Evolutionary conservation across 192 early-diverging fungal species (phyloP).

Genomic region (Umbelopsis sp.): DNA sequence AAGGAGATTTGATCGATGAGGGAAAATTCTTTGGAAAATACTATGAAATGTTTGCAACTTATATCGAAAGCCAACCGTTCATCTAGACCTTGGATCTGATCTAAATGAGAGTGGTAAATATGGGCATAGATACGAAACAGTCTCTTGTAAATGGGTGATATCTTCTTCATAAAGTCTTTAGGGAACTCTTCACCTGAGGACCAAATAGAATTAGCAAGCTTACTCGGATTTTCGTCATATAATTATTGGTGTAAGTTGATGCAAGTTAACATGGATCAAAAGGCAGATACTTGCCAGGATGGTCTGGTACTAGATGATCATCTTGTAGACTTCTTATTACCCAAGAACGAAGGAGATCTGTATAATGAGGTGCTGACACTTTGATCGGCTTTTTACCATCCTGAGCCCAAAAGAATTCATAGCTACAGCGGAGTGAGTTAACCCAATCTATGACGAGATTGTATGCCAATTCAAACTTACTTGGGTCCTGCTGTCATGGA

Average conservation of each 20-base stretch:
- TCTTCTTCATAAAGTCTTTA: slow-evolving; percentile 63
- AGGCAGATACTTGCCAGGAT: slow-evolving; percentile 54
- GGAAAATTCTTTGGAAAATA: slow-evolving; percentile 87
- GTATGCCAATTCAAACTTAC: slow-evolving; percentile 15
- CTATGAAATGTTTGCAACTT: slow-evolving; percentile 91
- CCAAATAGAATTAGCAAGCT: not conserved
- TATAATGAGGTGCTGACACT: slow-evolving; percentile 88
- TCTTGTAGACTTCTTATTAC: slow-evolving; percentile 85
- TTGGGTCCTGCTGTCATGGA: slow-evolving; percentile 88
- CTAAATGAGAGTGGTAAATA: slow-evolving; percentile 87
- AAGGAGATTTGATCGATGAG: slow-evolving; percentile 86
- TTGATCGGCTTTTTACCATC: slow-evolving; percentile 83
- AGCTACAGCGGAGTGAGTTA: slow-evolving; percentile 33
- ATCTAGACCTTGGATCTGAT: slow-evolving; percentile 70
- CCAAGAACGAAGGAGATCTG: slow-evolving; percentile 84
- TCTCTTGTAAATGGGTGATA: slow-evolving; percentile 80
- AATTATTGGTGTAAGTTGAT: no score
- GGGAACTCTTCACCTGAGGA: slow-evolving; percentile 67
- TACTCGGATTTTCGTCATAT: not conserved
- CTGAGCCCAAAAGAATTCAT: slow-evolving; percentile 91
- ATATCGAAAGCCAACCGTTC: slow-evolving; percentile 93
- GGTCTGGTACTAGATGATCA: slow-evolving; percentile 84
- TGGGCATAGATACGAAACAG: slow-evolving; percentile 94
- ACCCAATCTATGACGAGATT: not conserved
- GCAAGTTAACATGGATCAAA: not conserved